Percentiles rank a stretch among this genome's conserved stretches.
phyloP scores from a whole-genome alignment of 2,329 filamentous ascomycete genomes.

The Capronia coronata region DNA sequence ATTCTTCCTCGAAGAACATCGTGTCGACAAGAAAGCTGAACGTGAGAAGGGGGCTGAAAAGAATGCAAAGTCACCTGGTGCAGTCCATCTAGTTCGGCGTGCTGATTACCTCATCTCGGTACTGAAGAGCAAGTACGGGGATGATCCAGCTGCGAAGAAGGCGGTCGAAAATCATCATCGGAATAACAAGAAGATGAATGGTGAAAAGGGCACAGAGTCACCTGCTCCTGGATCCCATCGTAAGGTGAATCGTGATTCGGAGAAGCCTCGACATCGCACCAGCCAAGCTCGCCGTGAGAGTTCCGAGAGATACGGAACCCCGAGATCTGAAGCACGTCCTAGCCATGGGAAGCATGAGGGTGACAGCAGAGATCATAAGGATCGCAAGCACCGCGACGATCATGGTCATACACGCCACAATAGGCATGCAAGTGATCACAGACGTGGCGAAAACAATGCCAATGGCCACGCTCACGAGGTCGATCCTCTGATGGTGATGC shows the following conservation, averaged over 20 bases:
- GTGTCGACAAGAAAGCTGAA: slow-evolving; percentile 96
- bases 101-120: slow-evolving; percentile 96
- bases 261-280: slow-evolving; percentile 38
- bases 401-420: slow-evolving; percentile 25
- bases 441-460: slow-evolving; percentile 34
- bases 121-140: slow-evolving; percentile 75
- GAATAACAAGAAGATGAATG: slow-evolving; percentile 69
- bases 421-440: slow-evolving; percentile 27
- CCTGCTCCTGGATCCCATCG: slow-evolving; percentile 40
- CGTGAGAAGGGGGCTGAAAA: slow-evolving; percentile 64
- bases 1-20: slow-evolving; percentile 93
- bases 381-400: slow-evolving; percentile 28
- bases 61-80: slow-evolving; percentile 75
- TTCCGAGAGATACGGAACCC: slow-evolving; percentile 40
- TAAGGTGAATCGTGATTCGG: slow-evolving; percentile 39
- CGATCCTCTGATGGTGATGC: slow-evolving; percentile 39
- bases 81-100: slow-evolving; percentile 89
- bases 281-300: slow-evolving; percentile 39
- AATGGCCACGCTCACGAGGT: slow-evolving; percentile 33
- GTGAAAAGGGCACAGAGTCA: slow-evolving; percentile 33
- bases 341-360: slow-evolving; percentile 31
- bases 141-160: slow-evolving; percentile 62
- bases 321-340: slow-evolving; percentile 37
- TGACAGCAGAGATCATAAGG: slow-evolving; percentile 27
- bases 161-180: slow-evolving; percentile 88